These are phyloP conservation scores for Buddleja alternifolia DNA, from an alignment of 257 asterid genomes.

Conservation along the genomic window DNA sequence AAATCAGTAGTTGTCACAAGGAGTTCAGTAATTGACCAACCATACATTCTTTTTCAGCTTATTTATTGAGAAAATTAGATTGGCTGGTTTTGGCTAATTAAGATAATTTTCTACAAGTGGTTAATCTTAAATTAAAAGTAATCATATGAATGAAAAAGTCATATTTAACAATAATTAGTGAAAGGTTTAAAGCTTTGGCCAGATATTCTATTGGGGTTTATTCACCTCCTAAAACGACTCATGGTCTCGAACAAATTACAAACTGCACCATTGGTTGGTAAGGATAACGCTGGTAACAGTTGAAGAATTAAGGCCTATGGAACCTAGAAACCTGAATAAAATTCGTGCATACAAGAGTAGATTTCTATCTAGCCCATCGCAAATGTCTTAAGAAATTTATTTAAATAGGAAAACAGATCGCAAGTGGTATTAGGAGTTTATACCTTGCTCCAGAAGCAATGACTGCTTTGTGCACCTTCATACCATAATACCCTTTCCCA, in stretches of 20 bases:
- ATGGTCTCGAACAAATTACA: not conserved
- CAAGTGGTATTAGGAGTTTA: not conserved
- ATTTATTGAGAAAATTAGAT: not conserved
- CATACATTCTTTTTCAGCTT: not conserved
- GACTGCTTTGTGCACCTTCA: constrained; percentile 91
- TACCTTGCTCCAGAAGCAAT: constrained; percentile 96
- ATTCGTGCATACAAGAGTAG: too few species aligned
- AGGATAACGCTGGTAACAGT: not conserved
- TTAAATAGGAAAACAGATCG: too few species aligned
- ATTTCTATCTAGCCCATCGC: too few species aligned
- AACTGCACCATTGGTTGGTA: not conserved
- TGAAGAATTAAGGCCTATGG: not conserved
- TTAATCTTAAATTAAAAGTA: not conserved
- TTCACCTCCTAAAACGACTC: too few species aligned
- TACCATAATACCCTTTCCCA: constrained; percentile 89
- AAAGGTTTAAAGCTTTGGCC: not conserved
- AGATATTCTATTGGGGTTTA: too few species aligned
- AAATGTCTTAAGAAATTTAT: too few species aligned
- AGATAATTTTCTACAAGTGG: not conserved
- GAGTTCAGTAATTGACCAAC: not conserved
- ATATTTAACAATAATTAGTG: not conserved
- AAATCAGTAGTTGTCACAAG: too few species aligned
- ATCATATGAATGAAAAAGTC: not conserved
- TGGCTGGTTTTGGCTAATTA: not conserved
- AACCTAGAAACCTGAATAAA: not conserved